Conservation (phyloP, 192 early-diverging fungal species). For the Mortierella claussenii region DNA sequence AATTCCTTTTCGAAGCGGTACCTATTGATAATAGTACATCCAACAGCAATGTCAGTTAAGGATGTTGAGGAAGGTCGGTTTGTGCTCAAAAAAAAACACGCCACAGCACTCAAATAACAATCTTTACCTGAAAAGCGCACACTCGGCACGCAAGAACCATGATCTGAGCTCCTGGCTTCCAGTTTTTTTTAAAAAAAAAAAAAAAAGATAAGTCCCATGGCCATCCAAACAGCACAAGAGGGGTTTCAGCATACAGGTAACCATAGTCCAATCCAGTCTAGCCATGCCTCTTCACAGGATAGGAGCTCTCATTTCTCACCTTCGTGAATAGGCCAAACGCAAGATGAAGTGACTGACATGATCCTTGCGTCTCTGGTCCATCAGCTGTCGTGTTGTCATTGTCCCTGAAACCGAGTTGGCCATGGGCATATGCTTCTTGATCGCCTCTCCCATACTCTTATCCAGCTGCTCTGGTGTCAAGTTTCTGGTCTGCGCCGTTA, state of each 20-base stretch:
- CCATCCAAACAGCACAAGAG: too few species aligned
- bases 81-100: conserved; percentile 4
- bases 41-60: too few species aligned
- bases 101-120: neutral
- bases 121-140: conserved; percentile 68
- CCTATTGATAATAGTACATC: conserved; percentile 17
- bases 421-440: conserved; percentile 72
- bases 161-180: conserved; percentile 72
- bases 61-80: too few species aligned
- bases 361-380: conserved; percentile 80
- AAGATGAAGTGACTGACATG: conserved; percentile 86
- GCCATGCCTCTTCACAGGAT: too few species aligned
- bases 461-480: conserved; percentile 67
- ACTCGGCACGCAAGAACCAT: conserved; percentile 82
- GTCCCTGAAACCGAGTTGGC: conserved; percentile 57
- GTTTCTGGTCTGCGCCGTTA: conserved; percentile 82
- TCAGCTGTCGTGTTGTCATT: conserved; percentile 49
- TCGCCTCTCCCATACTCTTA: conserved; percentile 59
- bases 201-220: neutral
- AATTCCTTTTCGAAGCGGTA: conserved; percentile 57
- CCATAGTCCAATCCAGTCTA: too few species aligned
- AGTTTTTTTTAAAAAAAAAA: neutral
- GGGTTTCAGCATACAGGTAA: too few species aligned
- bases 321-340: conserved; percentile 75
- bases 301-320: conserved; percentile 41